Conservation (phyloP, 2,329 filamentous ascomycete species). For the Cadophora sp. region DNA sequence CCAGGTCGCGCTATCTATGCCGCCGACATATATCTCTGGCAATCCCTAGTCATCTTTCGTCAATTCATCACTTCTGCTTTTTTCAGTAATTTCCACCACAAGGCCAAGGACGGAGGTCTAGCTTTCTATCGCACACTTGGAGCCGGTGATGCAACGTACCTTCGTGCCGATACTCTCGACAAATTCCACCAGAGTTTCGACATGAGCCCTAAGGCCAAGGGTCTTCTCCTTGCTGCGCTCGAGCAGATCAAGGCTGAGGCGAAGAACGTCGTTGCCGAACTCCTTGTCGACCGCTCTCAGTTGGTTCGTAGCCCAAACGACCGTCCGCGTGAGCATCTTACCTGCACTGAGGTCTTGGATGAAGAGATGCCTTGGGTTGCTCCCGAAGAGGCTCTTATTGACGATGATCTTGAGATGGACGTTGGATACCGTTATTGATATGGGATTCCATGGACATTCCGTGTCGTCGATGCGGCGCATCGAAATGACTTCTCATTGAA, state of each 20-base stretch:
- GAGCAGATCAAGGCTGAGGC: conserved; percentile 31
- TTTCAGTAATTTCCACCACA: conserved; percentile 31
- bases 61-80: conserved; percentile 34
- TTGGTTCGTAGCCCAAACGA: conserved; percentile 13
- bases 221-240: conserved; percentile 21
- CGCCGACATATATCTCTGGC: conserved; percentile 42
- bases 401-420: background rate
- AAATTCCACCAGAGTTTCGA: conserved; percentile 31
- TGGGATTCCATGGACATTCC: background rate
- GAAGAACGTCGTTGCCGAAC: conserved; percentile 28
- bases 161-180: conserved; percentile 20
- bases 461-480: background rate
- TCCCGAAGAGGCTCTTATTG: background rate
- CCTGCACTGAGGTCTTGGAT: conserved; percentile 63
- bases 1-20: conserved; percentile 39
- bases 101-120: conserved; percentile 38
- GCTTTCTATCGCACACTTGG: conserved; percentile 37
- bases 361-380: conserved; percentile 64
- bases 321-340: conserved; percentile 54
- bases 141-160: conserved; percentile 30
- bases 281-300: conserved; percentile 30
- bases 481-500: background rate
- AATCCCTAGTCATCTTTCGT: conserved; percentile 35
- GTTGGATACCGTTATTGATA: background rate
- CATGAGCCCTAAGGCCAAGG: conserved; percentile 33